Base-by-base conservation (phyloP, 2,329 filamentous ascomycete species). In the Colletotrichum tanaceti region DNA sequence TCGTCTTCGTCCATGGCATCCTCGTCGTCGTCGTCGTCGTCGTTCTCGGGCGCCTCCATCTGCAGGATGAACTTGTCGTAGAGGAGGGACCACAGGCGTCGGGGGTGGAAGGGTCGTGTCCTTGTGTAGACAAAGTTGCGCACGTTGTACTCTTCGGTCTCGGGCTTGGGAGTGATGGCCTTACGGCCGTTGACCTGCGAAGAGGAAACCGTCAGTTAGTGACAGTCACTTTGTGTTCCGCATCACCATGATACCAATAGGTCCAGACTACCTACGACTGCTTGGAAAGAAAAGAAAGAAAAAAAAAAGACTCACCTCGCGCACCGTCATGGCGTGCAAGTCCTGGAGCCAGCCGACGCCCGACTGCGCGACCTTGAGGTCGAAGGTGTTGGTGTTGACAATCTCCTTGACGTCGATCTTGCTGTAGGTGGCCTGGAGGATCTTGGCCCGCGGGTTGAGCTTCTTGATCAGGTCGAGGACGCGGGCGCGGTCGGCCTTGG, bases 81-180 rank as follows among this genome's bases (percentile, higher is more conserved):
- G 1, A 86, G 70, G 22, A 83, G 73, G 0, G 77, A 74, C 77
- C 80, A 86, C 0, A 87, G 78, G 0, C 84, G 75, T 1, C 75
- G 75, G 0, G 85, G 85, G 47, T 86, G 82, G 62, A 87, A 86
- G 0, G 88, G 88, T 0, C 86, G 80, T 9, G 86, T 82, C 0
- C 87, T 85, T 1, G 84, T 82, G 75, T 93, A 93, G 14, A 93
- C 88, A 72, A 92, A 92, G 74, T 88, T 93, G 43, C 87, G 85
- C 13, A 93, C 90, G 9, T 89, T 89, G 74, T 92, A 92, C 82
- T 92, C 90, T 63, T 92, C 83, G 0, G 90, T 92, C 78, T 93
- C 90, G 0, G 90, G 91, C 74, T 88, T 91, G 0, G 89, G 89
- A 0, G 87, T 89, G 58, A 90, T 75, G 2, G 85, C 83, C 32